A percentile compares a stretch with the other conserved stretches of the same genome.
phyloP scores from a whole-genome alignment of 2,329 filamentous ascomycete genomes.

The Nothomitra cinnamomea region DNA sequence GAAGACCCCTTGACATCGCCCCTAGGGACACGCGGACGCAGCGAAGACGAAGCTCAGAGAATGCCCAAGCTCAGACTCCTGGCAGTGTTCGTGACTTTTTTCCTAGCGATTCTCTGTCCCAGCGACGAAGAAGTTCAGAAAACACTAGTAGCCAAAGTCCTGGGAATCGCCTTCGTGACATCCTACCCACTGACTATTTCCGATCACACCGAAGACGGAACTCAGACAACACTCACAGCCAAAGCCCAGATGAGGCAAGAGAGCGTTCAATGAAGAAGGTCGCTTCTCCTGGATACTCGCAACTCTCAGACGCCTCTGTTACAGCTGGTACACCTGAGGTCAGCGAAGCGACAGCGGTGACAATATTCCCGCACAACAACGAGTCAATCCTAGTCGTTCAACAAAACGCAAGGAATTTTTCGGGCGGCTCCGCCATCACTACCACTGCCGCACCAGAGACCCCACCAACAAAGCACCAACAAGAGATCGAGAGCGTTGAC shows the following conservation, averaged over 20 bases:
- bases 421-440: background rate
- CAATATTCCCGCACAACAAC: conserved; percentile 40
- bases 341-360: conserved; percentile 42
- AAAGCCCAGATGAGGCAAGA: background rate
- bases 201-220: background rate
- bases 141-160: background rate
- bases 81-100: background rate
- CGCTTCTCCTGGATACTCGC: conserved; percentile 27
- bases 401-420: conserved; percentile 16
- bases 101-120: background rate
- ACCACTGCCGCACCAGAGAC: background rate
- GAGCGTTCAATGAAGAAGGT: background rate
- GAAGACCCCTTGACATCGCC: conserved; percentile 13
- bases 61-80: conserved; percentile 1
- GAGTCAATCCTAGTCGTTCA: conserved; percentile 44
- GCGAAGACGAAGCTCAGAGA: conserved; percentile 12
- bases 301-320: conserved; percentile 25
- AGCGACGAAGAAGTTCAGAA: background rate
- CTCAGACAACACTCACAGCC: background rate
- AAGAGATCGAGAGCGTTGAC: conserved; percentile 22
- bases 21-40: conserved; percentile 13
- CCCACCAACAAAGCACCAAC: conserved; percentile 10
- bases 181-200: background rate
- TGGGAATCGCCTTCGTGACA: background rate
- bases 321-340: conserved; percentile 35